A percentile compares a stretch with the other conserved stretches of the same genome.
These are phyloP conservation scores for Kluyveromyces marxianus DNA, from an alignment of 1,139 yeast genomes.

Conservation along the genomic window DNA sequence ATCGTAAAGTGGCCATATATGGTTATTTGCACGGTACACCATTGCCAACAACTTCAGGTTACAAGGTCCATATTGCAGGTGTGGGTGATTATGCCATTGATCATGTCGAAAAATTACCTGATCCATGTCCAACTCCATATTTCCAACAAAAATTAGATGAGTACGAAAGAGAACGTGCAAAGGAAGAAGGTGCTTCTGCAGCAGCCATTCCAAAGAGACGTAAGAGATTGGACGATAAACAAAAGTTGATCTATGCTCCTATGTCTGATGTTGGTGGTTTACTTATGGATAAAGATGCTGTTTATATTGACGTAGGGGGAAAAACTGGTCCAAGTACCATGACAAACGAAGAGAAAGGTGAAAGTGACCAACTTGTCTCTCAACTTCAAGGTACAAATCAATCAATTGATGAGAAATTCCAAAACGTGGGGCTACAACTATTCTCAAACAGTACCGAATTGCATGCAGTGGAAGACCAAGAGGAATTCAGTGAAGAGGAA, in stretches of 20 bases:
- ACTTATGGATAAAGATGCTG: conserved; percentile 93
- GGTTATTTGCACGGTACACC: conserved; percentile 97
- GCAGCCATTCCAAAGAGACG: conserved; percentile 63
- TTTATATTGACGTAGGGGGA: conserved; percentile 82
- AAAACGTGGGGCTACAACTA: conserved; percentile 66
- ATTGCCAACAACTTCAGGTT: conserved; percentile 52
- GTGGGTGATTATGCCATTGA: conserved; percentile 80
- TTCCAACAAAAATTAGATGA: conserved; percentile 82
- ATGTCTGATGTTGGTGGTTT: conserved; percentile 99
- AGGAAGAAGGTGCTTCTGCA: conserved; percentile 48
- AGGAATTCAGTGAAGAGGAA: conserved; percentile 35
- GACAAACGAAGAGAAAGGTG: conserved; percentile 64
- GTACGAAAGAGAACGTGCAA: conserved; percentile 52
- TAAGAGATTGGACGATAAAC: conserved; percentile 87
- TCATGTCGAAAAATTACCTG: conserved; percentile 82
- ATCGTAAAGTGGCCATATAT: conserved; percentile 82
- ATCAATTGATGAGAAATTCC: conserved; percentile 54
- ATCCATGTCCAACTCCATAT: conserved; percentile 97
- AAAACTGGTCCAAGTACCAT: conserved; percentile 41
- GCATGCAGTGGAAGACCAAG: conserved; percentile 36
- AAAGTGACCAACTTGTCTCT: conserved; percentile 78
- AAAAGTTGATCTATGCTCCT: conserved; percentile 93
- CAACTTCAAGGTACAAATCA: conserved; percentile 65
- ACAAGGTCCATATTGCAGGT: conserved; percentile 90
- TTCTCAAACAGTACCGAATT: conserved; percentile 54